A percentile compares a stretch with the other conserved stretches of the same genome.
Conservation (phyloP, 305 asterid species). For the Petunia hybrid region DNA sequence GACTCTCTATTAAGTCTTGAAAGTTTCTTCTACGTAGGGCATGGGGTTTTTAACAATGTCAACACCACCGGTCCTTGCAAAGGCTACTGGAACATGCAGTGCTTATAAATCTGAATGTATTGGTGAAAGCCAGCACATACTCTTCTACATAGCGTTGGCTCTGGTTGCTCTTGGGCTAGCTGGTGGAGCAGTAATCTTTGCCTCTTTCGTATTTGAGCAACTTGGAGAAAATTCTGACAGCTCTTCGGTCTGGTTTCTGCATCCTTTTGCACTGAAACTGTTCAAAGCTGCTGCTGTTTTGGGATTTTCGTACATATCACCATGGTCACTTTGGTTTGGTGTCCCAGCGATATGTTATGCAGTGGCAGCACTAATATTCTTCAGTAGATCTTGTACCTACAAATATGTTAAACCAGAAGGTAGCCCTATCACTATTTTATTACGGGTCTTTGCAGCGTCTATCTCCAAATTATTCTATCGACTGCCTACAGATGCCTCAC, state of each 20-base stretch:
- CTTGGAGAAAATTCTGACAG: conserved; percentile 10
- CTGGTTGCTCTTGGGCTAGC: background rate
- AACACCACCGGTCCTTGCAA: conserved; percentile 61
- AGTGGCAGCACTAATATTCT: conserved; percentile 48
- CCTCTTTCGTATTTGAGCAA: background rate
- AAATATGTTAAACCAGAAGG: conserved; percentile 20
- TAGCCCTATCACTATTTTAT: conserved; percentile 30
- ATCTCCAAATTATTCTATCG: conserved; percentile 24
- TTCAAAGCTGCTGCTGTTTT: conserved; percentile 44
- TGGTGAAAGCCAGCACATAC: conserved; percentile 50
- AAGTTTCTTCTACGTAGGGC: conserved; percentile 44
- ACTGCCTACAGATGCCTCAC: conserved; percentile 41
- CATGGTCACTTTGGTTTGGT: conserved; percentile 56
- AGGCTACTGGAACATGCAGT: conserved; percentile 51
- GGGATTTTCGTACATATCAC: conserved; percentile 48
- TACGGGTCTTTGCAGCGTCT: conserved; percentile 37
- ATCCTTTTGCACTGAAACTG: background rate
- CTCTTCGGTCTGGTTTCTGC: background rate
- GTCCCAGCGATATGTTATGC: conserved; percentile 61
- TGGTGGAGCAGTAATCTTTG: background rate
- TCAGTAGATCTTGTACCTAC: conserved; percentile 40
- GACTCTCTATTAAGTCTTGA: background rate
- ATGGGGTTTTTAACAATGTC: conserved; percentile 57
- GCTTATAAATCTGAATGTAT: conserved; percentile 62
- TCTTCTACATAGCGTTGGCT: conserved; percentile 47